Conservation (phyloP, 805 yeast genomes). For the Teunomyces lycoperdinae region DNA sequence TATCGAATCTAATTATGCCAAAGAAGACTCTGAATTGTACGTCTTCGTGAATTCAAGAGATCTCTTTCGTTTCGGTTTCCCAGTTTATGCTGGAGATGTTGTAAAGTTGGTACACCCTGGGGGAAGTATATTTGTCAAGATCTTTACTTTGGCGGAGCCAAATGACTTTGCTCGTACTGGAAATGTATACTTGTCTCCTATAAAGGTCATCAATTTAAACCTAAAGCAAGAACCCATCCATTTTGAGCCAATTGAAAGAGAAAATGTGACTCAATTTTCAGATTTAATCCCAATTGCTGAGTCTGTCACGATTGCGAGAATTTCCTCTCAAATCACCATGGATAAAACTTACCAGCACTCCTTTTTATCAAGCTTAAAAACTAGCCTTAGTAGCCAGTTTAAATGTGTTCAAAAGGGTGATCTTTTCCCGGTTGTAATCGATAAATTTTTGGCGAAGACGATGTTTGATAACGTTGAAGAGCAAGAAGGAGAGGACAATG, state of each 20-base stretch:
- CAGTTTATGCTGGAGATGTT: slow-evolving; percentile 68
- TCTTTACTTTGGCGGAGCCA: slow-evolving; percentile 67
- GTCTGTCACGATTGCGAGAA: slow-evolving; percentile 61
- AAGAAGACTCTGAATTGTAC: slow-evolving; percentile 39
- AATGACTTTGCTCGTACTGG: slow-evolving; percentile 28
- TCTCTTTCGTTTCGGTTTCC: slow-evolving; percentile 49
- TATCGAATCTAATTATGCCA: slow-evolving; percentile 18
- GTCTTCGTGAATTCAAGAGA: slow-evolving; percentile 45
- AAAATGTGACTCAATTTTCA: slow-evolving; percentile 18
- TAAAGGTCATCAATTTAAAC: slow-evolving; percentile 50
- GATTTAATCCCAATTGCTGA: slow-evolving; percentile 49
- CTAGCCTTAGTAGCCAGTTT: slow-evolving; percentile 53
- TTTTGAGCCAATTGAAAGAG: slow-evolving; percentile 16
- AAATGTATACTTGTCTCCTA: slow-evolving; percentile 59
- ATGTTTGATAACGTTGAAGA: slow-evolving; percentile 38
- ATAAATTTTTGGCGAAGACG: slow-evolving; percentile 60
- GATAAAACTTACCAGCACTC: slow-evolving; percentile 60
- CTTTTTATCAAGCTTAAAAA: slow-evolving; percentile 58
- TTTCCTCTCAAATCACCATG: slow-evolving; percentile 67
- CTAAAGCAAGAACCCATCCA: slow-evolving; percentile 23
- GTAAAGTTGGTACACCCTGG: slow-evolving; percentile 32
- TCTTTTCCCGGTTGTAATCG: slow-evolving; percentile 73
- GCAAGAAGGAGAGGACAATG: slow-evolving; percentile 20
- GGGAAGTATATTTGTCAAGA: slow-evolving; percentile 29
- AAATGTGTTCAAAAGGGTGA: slow-evolving; percentile 67